Conservation (phyloP, 495 filamentous ascomycete genomes). For the Tuber aestivum region DNA sequence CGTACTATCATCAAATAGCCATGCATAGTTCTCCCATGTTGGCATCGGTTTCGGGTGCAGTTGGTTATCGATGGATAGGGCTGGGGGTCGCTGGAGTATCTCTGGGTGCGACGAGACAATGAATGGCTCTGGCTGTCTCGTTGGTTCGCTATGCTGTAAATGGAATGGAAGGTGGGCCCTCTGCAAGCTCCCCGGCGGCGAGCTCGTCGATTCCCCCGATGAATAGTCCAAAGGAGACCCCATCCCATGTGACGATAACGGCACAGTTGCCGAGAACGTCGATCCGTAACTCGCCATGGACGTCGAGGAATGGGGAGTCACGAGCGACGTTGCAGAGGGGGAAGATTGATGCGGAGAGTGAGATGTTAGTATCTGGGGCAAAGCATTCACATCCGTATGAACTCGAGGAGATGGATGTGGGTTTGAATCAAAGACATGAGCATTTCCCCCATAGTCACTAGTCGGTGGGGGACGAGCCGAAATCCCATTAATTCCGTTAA, state of each 20-base stretch:
- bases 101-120: slow-evolving; percentile 36
- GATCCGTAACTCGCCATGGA: slow-evolving; percentile 35
- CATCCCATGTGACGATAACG: slow-evolving; percentile 24
- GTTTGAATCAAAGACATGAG: slow-evolving; percentile 41
- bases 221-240: slow-evolving; percentile 34
- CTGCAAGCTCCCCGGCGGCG: slow-evolving; percentile 29
- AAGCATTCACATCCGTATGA: slow-evolving; percentile 36
- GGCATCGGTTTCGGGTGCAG: slow-evolving; percentile 36
- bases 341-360: slow-evolving; percentile 38
- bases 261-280: slow-evolving; percentile 34
- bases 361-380: slow-evolving; percentile 37
- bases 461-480: slow-evolving; percentile 31
- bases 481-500: slow-evolving; percentile 37
- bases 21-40: slow-evolving; percentile 41
- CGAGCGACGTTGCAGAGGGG: slow-evolving; percentile 33
- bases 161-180: slow-evolving; percentile 41
- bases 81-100: slow-evolving; percentile 34
- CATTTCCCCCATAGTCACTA: slow-evolving; percentile 42
- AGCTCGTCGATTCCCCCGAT: slow-evolving; percentile 28
- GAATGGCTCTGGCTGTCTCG: slow-evolving; percentile 37
- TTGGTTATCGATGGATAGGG: slow-evolving; percentile 34
- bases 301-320: slow-evolving; percentile 34
- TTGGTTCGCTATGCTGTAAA: slow-evolving; percentile 39
- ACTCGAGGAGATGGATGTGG: slow-evolving; percentile 33
- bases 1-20: slow-evolving; percentile 41